These are phyloP conservation scores for Yarrowia sp. DNA, from an alignment of 805 yeast species.

Conservation along the genomic window DNA sequence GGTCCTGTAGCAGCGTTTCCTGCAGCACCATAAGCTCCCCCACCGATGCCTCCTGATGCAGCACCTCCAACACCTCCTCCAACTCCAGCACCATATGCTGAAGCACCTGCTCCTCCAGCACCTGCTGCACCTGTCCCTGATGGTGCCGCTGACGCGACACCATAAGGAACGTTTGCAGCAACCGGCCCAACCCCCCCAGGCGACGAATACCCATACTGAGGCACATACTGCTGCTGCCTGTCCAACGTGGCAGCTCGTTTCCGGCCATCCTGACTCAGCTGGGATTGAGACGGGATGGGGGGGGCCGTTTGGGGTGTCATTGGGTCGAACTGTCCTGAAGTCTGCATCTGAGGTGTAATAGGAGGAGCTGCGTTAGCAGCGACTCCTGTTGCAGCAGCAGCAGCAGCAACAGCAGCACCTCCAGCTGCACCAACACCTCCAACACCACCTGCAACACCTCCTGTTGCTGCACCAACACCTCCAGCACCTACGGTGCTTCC, in stretches of 20 bases:
- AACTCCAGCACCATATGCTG: not conserved
- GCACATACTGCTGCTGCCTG: constrained; percentile 21
- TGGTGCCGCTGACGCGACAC: not conserved
- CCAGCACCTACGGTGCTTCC: not conserved
- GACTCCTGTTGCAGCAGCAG: not conserved
- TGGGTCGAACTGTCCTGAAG: not conserved
- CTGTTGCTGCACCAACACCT: not conserved
- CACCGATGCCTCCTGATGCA: not conserved
- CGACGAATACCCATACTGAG: not conserved
- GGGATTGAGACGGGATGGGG: constrained; percentile 10
- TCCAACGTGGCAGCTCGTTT: constrained; percentile 22
- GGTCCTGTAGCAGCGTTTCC: not conserved
- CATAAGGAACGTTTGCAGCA: not conserved
- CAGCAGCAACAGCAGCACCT: not conserved
- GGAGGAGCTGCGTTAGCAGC: not conserved
- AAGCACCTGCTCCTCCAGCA: not conserved
- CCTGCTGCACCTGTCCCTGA: not conserved
- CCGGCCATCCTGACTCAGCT: not conserved
- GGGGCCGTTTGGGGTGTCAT: constrained; percentile 21
- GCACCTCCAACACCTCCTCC: not conserved
- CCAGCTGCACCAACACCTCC: not conserved
- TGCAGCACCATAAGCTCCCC: not conserved
- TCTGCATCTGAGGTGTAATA: constrained; percentile 20
- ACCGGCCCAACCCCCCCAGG: not conserved
- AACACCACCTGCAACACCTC: not conserved